These are phyloP conservation scores for Anthracocystis setariae DNA, from an alignment of 1,284 basidiomycete genomes.

Conservation along the genomic window DNA sequence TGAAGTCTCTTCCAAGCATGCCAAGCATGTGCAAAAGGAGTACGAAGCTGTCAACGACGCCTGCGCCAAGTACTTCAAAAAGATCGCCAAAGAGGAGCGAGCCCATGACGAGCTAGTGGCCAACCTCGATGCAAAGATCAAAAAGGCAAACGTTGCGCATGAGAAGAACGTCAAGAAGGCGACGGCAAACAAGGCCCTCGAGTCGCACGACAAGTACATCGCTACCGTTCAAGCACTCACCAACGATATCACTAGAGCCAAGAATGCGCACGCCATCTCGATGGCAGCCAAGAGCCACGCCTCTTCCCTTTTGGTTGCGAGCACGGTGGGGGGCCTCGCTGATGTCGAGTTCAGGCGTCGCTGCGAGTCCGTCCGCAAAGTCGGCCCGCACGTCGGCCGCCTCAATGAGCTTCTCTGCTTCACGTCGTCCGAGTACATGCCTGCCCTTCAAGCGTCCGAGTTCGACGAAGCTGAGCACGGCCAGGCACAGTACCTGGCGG, in stretches of 20 bases:
- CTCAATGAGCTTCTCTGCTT: conserved; percentile 60
- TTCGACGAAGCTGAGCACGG: conserved; percentile 54
- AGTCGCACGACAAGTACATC: conserved; percentile 65
- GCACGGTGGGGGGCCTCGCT: conserved; percentile 57
- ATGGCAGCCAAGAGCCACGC: conserved; percentile 58
- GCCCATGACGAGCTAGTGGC: conserved; percentile 61
- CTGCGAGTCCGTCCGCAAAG: conserved; percentile 60
- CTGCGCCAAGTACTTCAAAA: conserved; percentile 64
- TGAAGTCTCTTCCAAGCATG: conserved; percentile 57
- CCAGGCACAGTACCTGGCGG: conserved; percentile 45
- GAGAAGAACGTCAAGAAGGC: conserved; percentile 62
- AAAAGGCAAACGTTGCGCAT: conserved; percentile 63
- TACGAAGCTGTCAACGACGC: conserved; percentile 66
- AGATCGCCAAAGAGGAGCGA: conserved; percentile 65
- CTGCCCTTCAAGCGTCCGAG: conserved; percentile 53
- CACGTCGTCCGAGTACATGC: conserved; percentile 60
- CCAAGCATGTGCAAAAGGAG: conserved; percentile 61
- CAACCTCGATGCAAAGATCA: conserved; percentile 62
- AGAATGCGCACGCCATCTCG: conserved; percentile 45
- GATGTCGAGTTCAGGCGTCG: conserved; percentile 59
- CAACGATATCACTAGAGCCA: conserved; percentile 58
- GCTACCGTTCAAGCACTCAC: conserved; percentile 55
- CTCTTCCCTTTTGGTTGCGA: conserved; percentile 50
- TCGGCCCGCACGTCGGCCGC: conserved; percentile 55
- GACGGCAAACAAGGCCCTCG: conserved; percentile 45